phyloP scores from a whole-genome alignment of 176 grass and related monocot species.

The Eleusine indica region DNA sequence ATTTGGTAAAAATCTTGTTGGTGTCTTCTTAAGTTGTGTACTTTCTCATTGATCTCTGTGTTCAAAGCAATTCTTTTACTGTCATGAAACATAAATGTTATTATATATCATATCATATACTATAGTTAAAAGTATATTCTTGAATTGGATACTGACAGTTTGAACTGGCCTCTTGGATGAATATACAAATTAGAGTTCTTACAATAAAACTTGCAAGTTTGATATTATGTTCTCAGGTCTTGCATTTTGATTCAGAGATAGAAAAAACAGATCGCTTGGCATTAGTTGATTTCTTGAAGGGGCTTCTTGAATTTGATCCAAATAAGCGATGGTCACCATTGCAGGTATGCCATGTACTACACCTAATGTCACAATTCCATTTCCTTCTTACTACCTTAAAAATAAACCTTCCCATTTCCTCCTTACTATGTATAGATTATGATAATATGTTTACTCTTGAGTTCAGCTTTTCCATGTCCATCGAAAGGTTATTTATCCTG shows the following conservation, averaged over 20 bases:
- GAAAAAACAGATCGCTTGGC: slow-evolving; percentile 64
- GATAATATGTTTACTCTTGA: not conserved
- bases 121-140: not conserved
- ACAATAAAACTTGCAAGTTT: slow-evolving; percentile 57
- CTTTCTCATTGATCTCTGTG: not conserved
- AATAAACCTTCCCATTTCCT: not conserved
- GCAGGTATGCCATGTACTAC: slow-evolving; percentile 61
- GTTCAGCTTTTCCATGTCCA: not conserved
- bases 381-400: not conserved
- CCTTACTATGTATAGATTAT: slow-evolving; percentile 12
- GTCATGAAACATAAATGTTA: slow-evolving; percentile 6
- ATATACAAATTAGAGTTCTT: slow-evolving; percentile 36
- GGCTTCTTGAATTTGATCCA: slow-evolving; percentile 94
- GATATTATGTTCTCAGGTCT: slow-evolving; percentile 62
- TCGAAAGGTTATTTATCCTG: not conserved
- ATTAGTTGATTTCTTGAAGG: slow-evolving; percentile 98
- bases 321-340: slow-evolving; percentile 87
- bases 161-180: slow-evolving; percentile 19
- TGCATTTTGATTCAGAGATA: slow-evolving; percentile 75
- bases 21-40: not conserved
- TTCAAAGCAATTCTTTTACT: slow-evolving; percentile 27
- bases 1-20: not conserved
- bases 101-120: not conserved
- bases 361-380: slow-evolving; percentile 17
- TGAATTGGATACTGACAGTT: slow-evolving; percentile 9